phyloP scores from a whole-genome alignment of 768 basidiomycete species.

The Russula foetens region DNA sequence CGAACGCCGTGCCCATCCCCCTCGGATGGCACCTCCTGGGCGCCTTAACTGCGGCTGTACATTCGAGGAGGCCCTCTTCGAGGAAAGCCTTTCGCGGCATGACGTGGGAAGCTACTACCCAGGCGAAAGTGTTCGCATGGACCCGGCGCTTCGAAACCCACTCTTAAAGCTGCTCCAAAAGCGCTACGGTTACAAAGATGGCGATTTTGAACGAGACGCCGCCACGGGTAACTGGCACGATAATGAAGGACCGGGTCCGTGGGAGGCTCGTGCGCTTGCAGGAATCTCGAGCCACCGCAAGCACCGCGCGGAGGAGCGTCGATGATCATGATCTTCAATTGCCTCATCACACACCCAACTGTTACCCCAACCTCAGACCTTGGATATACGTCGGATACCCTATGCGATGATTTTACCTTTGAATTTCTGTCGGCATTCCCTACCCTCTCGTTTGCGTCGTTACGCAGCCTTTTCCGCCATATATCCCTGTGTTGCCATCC shows the following conservation, averaged over 20 bases:
- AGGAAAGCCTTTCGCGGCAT: slow-evolving; percentile 74
- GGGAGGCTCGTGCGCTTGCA: slow-evolving; percentile 50
- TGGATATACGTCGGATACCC: slow-evolving; percentile 15
- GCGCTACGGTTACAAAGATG: slow-evolving; percentile 74
- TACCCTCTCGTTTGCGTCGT: slow-evolving; percentile 5
- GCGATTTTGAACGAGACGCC: slow-evolving; percentile 74
- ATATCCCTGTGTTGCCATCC: background rate
- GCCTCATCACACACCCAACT: background rate
- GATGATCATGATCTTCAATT: slow-evolving; percentile 21
- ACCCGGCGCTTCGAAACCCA: slow-evolving; percentile 77
- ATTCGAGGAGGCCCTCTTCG: slow-evolving; percentile 77
- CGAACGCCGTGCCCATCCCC: slow-evolving; percentile 68
- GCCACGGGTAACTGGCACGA: slow-evolving; percentile 57
- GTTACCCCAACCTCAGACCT: background rate
- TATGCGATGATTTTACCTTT: background rate
- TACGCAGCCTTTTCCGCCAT: background rate
- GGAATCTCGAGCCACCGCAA: slow-evolving; percentile 32
- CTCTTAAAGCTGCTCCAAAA: slow-evolving; percentile 62
- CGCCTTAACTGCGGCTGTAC: slow-evolving; percentile 84
- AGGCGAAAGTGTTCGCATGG: slow-evolving; percentile 83
- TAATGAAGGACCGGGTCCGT: slow-evolving; percentile 52
- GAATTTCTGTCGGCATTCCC: background rate
- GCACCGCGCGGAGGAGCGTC: slow-evolving; percentile 33
- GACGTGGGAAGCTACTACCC: slow-evolving; percentile 76
- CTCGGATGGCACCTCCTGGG: slow-evolving; percentile 71